Base-by-base conservation (phyloP, 495 filamentous ascomycete species). In the Melanomma pulvis-pyrius region DNA sequence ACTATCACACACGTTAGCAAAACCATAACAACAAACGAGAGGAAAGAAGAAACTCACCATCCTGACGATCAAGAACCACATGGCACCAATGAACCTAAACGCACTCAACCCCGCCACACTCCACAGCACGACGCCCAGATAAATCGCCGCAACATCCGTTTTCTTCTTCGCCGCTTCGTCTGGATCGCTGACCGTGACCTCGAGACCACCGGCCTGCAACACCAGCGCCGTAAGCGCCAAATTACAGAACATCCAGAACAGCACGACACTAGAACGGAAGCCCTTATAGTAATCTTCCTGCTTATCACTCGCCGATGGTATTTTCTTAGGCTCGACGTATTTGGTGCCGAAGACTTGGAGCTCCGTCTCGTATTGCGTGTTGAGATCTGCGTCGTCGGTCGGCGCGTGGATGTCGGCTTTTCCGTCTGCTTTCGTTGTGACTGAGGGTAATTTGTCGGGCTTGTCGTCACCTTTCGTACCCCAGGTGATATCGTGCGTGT, bases 241-340 rank as follows among this genome's bases (percentile, higher is more conserved):
- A 77, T 99, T 99, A 70, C 87, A 93, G 73, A 97, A 92, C 79
- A 99, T 94, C 96, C 96, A 99, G 60, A 88, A 84, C 55, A 99
- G 81, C 59, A 99, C 96, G 71, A 96, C 92, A 15, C 90, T 84
- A 59, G 90, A 92, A 51, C 96, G 85, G 74, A 99, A 96, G 46
- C 93, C 94, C 72, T 93, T 92, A 82, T 99, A 99, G 75, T 98
- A 99, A 76, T 98, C 94, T 79, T 96, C 92, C 79, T 99, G 94
- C 70, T 89, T 89, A 72, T 97, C 92, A 47, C 81, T 77, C 5
- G 88, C 83, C 13, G 85, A 80, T 22, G 85, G 80, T 0, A 78
- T 74, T 9, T 83, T 79, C 65, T 91, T 87, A 64, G 91, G 88
- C 50, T 83, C 82, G 0, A 87, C 83, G 36, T 85, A 88, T 68